A percentile compares a stretch with the other conserved stretches of the same genome.
phyloP scores from a whole-genome alignment of 352 stramenopile species.

The Globisporangium barbulae region DNA sequence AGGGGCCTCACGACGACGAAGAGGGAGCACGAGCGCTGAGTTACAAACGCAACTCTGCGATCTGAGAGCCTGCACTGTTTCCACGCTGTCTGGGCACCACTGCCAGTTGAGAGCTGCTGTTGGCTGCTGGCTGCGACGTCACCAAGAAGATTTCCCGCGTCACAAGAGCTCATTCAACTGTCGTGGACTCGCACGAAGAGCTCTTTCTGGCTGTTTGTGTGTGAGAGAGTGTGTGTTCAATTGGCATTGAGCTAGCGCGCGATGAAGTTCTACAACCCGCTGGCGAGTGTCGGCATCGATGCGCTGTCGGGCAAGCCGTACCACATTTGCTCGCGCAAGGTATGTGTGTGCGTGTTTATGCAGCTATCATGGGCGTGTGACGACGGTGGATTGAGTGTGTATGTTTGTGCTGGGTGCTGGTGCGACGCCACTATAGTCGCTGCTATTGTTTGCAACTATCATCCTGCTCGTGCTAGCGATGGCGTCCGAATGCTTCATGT shows the following conservation, averaged over 20 bases:
- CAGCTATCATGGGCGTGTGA: background rate
- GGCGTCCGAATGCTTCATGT: slow-evolving; percentile 80
- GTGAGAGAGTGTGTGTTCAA: background rate
- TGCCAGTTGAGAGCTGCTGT: no score
- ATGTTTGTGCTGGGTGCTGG: background rate
- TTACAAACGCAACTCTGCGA: no score
- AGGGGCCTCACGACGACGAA: no score
- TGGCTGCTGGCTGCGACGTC: no score
- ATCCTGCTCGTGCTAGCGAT: slow-evolving; percentile 73
- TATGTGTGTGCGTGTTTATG: slow-evolving; percentile 17
- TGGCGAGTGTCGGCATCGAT: slow-evolving; percentile 81
- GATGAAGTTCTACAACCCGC: slow-evolving; percentile 73
- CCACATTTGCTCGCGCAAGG: slow-evolving; percentile 80
- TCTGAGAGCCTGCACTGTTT: no score
- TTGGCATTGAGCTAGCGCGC: background rate
- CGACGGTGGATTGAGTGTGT: background rate
- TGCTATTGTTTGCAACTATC: slow-evolving; percentile 73
- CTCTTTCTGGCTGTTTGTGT: background rate
- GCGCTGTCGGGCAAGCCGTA: slow-evolving; percentile 83
- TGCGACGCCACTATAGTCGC: slow-evolving; percentile 33
- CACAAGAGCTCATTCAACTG: background rate
- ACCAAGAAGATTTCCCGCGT: no score
- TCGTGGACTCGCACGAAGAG: background rate
- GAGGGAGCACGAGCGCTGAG: no score
- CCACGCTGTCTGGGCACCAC: no score